Base-by-base conservation (phyloP, 2,329 filamentous ascomycete genomes). In the Parastagonospora nodorum region DNA sequence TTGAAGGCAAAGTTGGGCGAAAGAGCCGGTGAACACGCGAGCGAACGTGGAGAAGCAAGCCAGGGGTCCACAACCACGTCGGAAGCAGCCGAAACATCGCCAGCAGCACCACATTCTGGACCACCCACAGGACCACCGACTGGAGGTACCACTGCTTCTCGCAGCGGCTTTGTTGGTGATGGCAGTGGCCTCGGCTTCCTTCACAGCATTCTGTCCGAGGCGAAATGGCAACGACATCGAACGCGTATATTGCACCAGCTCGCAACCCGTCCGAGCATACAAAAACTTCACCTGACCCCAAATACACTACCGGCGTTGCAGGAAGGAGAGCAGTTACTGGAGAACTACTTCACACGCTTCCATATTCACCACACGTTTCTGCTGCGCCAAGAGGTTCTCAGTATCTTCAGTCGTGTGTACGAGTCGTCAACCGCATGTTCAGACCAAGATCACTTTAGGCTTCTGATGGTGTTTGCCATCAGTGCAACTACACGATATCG, bases 381-480 rank as follows among this genome's bases (percentile, higher is more conserved):
- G 7, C 37, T 57, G 1, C 46, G 53, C 1, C 43, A 51, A 10
- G 50, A 57, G 10, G 48, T 57, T 15, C 15, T 53, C 2, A 36
- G 33, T 19, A 46, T 57, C 1, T 57, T 57, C 15, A 42, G 45
- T 32, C 51, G 48, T 16, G n/a, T 57, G 9, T 57, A 57, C 24
- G 33, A 31, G 37, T 36, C 41, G 24, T 41, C 45, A 12, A 28
- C 31, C 29, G 6, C 29, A 35, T 30, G 45, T n/a, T 38, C 46
- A 16, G n/a, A 32, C 12, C 68, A 75, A 36, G 70, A 75, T 40
- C 47, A 68, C 0, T 77, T 74, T 48, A 63, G 69, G 0, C 48
- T 69, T 2, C 74, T 73, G 40, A 75, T 76, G 68, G 67, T 77
- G 1, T 64, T 74, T 31, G 74, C 74, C 0, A 68, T 76, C 3